phyloP scores from a whole-genome alignment of 495 filamentous ascomycete species.

The Penicillium bovifimosum region DNA sequence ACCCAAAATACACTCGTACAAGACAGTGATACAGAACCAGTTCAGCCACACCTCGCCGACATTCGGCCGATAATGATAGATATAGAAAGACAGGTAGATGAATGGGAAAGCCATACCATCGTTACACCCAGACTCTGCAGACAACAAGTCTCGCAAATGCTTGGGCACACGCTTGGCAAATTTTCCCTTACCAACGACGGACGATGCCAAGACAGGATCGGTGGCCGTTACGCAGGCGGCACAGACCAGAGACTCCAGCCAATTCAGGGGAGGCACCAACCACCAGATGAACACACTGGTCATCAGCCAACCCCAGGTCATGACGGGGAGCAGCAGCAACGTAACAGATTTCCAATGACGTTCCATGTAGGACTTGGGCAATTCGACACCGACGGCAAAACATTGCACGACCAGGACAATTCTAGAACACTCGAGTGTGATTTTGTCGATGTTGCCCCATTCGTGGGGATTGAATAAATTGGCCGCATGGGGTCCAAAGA shows the following conservation, averaged over 20 bases:
- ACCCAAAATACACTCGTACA: conserved; percentile 96
- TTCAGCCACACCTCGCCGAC: conserved; percentile 66
- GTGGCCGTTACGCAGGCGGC: conserved; percentile 97
- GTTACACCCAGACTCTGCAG: conserved; percentile 97
- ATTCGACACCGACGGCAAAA: conserved; percentile 97
- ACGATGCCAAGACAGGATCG: conserved; percentile 94
- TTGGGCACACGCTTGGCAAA: conserved; percentile 97
- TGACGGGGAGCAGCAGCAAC: conserved; percentile 86
- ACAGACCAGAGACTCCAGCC: conserved; percentile 79
- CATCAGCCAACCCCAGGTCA: conserved; percentile 95
- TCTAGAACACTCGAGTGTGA: conserved; percentile 93
- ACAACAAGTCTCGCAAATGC: conserved; percentile 91
- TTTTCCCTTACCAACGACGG: conserved; percentile 97
- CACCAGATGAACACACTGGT: conserved; percentile 97
- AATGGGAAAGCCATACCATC: conserved; percentile 99
- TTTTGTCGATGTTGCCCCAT: conserved; percentile 93
- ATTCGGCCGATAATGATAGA: conserved; percentile 71
- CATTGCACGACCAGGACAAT: conserved; percentile 98
- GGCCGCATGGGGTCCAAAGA: conserved; percentile 93
- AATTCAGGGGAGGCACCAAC: conserved; percentile 76
- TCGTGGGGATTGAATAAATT: conserved; percentile 76
- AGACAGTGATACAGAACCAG: conserved; percentile 85
- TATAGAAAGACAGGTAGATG: conserved; percentile 85
- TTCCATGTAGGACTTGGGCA: conserved; percentile 97
- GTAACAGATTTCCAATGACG: conserved; percentile 92